Conservation (phyloP, 2,329 filamentous ascomycete genomes). For the Nemania bipapillata region DNA sequence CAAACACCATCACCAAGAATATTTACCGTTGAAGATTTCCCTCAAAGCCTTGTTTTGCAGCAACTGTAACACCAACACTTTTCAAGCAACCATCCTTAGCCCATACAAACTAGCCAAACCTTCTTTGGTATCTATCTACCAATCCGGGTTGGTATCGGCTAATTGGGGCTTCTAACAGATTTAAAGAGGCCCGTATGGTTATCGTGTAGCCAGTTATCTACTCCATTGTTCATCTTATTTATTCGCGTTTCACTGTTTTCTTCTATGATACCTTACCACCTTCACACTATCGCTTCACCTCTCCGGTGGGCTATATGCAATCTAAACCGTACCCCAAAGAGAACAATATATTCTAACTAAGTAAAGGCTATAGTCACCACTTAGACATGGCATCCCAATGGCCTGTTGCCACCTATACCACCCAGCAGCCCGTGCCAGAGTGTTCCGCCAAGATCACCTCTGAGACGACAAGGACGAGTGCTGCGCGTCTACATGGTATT, state of each 20-base stretch:
- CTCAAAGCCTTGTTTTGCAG: not conserved
- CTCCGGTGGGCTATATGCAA: not conserved
- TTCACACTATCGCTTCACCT: no score
- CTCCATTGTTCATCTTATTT: not conserved
- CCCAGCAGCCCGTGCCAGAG: not conserved
- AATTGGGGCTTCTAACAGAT: not conserved
- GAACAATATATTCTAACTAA: constrained; percentile 1
- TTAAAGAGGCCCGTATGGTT: not conserved
- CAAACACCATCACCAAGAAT: no score
- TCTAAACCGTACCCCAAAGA: not conserved
- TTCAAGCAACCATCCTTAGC: not conserved
- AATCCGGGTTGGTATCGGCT: not conserved
- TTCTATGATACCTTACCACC: no score
- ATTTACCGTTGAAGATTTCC: not conserved
- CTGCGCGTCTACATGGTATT: not conserved
- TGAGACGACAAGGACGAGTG: not conserved
- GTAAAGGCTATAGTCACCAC: not conserved
- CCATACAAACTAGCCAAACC: not conserved
- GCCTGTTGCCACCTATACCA: not conserved
- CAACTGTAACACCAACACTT: not conserved
- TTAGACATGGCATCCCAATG: not conserved
- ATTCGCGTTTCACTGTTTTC: not conserved
- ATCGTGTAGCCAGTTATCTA: not conserved
- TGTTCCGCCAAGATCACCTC: not conserved
- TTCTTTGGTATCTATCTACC: not conserved